These are phyloP conservation scores for Fusarium siculi DNA, from an alignment of 2,329 filamentous ascomycete genomes.

Conservation along the genomic window DNA sequence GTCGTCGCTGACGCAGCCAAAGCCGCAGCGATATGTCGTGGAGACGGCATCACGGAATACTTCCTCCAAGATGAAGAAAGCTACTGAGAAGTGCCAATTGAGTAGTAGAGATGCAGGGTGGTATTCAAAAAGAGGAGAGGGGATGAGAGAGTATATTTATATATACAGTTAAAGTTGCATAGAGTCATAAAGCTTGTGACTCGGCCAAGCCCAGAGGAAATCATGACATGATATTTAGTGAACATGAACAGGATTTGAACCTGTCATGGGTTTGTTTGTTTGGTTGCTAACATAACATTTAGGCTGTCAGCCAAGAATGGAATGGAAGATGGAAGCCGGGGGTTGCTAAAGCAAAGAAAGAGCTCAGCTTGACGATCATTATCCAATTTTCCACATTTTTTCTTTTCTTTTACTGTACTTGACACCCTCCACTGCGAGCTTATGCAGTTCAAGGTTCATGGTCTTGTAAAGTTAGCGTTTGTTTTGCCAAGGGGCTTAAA, in stretches of 20 bases:
- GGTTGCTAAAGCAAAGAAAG: not conserved
- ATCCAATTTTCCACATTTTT: not conserved
- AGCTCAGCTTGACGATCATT: slow-evolving; percentile 27
- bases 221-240: slow-evolving; percentile 29
- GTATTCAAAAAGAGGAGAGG: not conserved
- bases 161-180: not conserved
- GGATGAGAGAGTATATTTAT: slow-evolving; percentile 11
- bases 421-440: not conserved
- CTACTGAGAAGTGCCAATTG: slow-evolving; percentile 1
- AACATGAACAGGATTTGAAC: slow-evolving; percentile 31
- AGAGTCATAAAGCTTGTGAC: slow-evolving; percentile 2
- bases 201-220: slow-evolving; percentile 32
- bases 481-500: slow-evolving; percentile 7
- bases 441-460: slow-evolving; percentile 9
- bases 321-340: slow-evolving; percentile 14
- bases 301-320: slow-evolving; percentile 18
- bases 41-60: slow-evolving; percentile 39
- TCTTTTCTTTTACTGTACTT: not conserved
- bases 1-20: slow-evolving; percentile 43
- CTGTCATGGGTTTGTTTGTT: slow-evolving; percentile 1
- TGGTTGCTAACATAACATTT: not conserved
- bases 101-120: not conserved
- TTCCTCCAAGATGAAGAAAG: not conserved
- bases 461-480: not conserved
- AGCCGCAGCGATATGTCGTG: slow-evolving; percentile 42